Percentiles rank a stretch among this genome's conserved stretches.
phyloP scores from a whole-genome alignment of 768 basidiomycete species.

The Lactarius hengduanensis region DNA sequence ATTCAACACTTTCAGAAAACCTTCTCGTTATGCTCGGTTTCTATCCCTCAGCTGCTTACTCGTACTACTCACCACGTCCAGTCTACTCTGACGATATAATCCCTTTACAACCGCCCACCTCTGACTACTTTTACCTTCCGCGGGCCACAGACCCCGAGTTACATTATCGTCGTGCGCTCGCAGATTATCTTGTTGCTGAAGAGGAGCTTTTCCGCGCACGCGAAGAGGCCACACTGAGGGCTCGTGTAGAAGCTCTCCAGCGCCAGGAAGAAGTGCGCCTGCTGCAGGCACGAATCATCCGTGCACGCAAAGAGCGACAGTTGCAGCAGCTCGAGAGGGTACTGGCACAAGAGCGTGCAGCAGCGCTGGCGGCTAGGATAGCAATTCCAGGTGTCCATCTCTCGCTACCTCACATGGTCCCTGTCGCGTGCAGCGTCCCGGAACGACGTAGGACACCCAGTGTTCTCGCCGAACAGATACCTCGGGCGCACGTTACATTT shows the following conservation, averaged over 20 bases:
- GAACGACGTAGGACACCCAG: background rate
- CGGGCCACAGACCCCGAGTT: background rate
- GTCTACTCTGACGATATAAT: conserved; percentile 2
- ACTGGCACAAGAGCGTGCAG: background rate
- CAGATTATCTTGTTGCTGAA: conserved; percentile 16
- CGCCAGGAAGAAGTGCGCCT: conserved; percentile 9
- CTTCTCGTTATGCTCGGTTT: conserved; percentile 11
- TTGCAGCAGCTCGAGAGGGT: background rate
- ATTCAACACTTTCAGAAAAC: background rate
- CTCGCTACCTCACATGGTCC: background rate
- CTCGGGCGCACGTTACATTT: background rate
- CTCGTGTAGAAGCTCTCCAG: conserved; percentile 2
- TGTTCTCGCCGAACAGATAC: too few species aligned
- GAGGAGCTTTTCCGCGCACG: conserved; percentile 16
- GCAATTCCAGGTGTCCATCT: background rate
- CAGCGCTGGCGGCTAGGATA: background rate
- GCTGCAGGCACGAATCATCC: background rate
- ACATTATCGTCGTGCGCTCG: conserved; percentile 25
- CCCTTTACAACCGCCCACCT: background rate
- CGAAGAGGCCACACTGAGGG: conserved; percentile 6
- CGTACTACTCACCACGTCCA: background rate
- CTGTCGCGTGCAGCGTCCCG: background rate
- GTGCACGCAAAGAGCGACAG: conserved; percentile 2
- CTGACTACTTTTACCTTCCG: background rate
- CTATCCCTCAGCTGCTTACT: conserved; percentile 2